A percentile compares a stretch with the other conserved stretches of the same genome.
These are phyloP conservation scores for Phialophora chinensis DNA, from an alignment of 2,329 filamentous ascomycete genomes.

Conservation along the genomic window DNA sequence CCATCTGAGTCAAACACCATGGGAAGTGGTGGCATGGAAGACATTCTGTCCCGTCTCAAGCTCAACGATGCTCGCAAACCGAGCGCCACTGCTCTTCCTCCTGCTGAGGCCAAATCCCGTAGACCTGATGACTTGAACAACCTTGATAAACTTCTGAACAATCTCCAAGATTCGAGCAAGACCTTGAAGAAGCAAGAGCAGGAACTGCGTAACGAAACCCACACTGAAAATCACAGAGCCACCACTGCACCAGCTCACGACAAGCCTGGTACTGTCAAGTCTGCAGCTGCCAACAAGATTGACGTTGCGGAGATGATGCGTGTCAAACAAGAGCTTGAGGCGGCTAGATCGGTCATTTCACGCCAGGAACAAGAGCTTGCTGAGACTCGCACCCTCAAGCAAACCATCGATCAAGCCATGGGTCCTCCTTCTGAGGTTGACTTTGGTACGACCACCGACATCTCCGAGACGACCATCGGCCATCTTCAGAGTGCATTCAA, in stretches of 20 bases:
- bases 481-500: constrained; percentile 61
- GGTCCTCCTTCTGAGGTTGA: constrained; percentile 61
- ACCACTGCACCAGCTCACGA: constrained; percentile 46
- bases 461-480: constrained; percentile 58
- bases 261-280: constrained; percentile 38
- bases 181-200: constrained; percentile 65
- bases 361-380: constrained; percentile 67
- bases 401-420: constrained; percentile 65
- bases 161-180: constrained; percentile 73
- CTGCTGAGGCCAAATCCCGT: constrained; percentile 28
- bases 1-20: constrained; percentile 37
- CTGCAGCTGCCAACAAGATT: constrained; percentile 37
- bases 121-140: constrained; percentile 37
- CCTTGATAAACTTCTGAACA: constrained; percentile 65
- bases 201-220: constrained; percentile 46
- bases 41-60: constrained; percentile 55
- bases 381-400: constrained; percentile 64
- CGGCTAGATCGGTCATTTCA: constrained; percentile 63
- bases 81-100: constrained; percentile 21
- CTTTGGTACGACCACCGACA: constrained; percentile 54
- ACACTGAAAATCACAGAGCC: constrained; percentile 33
- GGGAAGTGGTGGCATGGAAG: constrained; percentile 65
- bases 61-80: constrained; percentile 44
- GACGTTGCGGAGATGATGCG: constrained; percentile 59
- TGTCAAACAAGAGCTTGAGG: constrained; percentile 63